Conservation (phyloP, 2,329 filamentous ascomycete species). For the Aspergillus novofumigatus region DNA sequence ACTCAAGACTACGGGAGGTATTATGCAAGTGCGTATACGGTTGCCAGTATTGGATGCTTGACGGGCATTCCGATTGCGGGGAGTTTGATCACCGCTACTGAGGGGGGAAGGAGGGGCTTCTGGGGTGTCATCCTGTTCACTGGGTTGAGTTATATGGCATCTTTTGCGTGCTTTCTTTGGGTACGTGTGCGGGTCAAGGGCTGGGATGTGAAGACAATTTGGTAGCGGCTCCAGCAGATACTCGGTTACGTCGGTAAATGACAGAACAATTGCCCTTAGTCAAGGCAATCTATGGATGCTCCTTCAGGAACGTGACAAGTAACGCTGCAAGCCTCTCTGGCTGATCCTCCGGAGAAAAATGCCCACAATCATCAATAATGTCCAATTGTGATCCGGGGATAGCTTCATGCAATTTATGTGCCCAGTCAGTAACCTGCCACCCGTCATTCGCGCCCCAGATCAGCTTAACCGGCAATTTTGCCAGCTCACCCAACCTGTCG, state of each 20-base stretch:
- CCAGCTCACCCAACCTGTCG: conserved; percentile 19
- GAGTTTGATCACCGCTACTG: conserved; percentile 6
- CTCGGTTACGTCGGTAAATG: too few species aligned
- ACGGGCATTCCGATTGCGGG: conserved; percentile 20
- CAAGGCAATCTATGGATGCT: too few species aligned
- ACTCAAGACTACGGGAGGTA: conserved; percentile 39
- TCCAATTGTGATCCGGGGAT: conserved; percentile 28
- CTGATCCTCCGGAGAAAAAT: conserved; percentile 31
- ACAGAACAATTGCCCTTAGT: too few species aligned
- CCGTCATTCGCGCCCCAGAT: conserved; percentile 31
- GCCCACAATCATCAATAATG: conserved; percentile 24
- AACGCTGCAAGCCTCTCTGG: conserved; percentile 11
- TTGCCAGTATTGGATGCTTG: conserved; percentile 21
- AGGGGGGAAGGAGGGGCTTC: conserved; percentile 9
- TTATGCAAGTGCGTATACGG: conserved; percentile 31
- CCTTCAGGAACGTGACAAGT: not conserved
- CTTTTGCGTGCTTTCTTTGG: conserved; percentile 16
- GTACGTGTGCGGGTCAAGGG: conserved; percentile 14
- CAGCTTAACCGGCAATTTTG: conserved; percentile 21
- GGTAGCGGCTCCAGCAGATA: not conserved
- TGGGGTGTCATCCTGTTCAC: conserved; percentile 18
- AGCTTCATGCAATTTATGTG: conserved; percentile 23
- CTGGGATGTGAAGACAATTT: conserved; percentile 13
- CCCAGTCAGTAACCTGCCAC: conserved; percentile 32
- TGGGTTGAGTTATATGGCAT: conserved; percentile 16